Conservation (phyloP, 2,329 filamentous ascomycete species). For the Aspergillus sp. region DNA sequence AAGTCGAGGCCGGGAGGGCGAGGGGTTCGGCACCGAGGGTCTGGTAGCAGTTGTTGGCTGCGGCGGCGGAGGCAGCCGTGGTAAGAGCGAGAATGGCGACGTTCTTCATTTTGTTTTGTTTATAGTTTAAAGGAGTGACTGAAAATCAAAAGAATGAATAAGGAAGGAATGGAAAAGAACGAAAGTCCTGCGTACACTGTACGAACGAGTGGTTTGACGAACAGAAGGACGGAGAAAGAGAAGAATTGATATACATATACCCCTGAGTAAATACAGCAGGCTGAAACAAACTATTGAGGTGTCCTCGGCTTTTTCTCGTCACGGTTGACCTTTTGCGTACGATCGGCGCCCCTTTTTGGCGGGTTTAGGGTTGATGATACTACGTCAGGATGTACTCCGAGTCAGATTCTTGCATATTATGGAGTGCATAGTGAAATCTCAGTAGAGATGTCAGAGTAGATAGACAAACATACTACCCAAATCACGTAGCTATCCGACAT, state of each 20-base stretch:
- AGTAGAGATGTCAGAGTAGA: too few relatives aligned
- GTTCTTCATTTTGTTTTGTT: conserved; percentile 1
- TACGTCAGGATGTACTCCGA: too few relatives aligned
- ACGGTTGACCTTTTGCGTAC: too few relatives aligned
- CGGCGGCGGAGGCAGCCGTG: conserved; percentile 1
- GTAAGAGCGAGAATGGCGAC: conserved; percentile 4
- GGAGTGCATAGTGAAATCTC: too few relatives aligned
- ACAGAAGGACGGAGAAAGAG: not conserved
- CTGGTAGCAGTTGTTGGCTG: not conserved
- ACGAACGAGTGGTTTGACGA: not conserved
- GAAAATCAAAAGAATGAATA: conserved; percentile 2
- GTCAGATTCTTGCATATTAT: too few relatives aligned
- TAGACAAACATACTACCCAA: too few relatives aligned
- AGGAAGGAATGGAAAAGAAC: not conserved
- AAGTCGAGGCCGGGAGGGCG: not conserved
- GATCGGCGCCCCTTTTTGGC: too few relatives aligned
- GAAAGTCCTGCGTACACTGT: not conserved
- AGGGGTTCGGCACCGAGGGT: not conserved
- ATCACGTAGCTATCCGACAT: too few relatives aligned
- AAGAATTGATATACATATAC: not conserved
- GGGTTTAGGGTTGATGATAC: too few relatives aligned
- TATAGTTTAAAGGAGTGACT: not conserved
- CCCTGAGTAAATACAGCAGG: too few relatives aligned
- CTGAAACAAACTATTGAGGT: too few relatives aligned
- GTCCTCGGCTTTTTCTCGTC: too few relatives aligned